These are phyloP conservation scores for Brassica hybrid DNA, from an alignment of 441 rosid genomes.

Conservation along the genomic window DNA sequence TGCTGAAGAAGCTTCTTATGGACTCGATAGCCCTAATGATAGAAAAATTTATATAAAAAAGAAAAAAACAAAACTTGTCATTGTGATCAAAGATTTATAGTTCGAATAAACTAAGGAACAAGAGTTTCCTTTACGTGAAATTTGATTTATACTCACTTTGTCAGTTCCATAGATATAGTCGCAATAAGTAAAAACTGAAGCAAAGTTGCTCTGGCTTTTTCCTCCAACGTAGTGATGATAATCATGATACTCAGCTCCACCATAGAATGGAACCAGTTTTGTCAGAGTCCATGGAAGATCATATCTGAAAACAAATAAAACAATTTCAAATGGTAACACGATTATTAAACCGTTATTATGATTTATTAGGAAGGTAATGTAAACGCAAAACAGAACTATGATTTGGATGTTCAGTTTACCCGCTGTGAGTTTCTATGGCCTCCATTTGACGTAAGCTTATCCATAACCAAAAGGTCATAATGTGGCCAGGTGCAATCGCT, in stretches of 20 bases:
- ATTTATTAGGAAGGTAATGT: too few species aligned
- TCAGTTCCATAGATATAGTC: conserved; percentile 82
- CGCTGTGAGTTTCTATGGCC: conserved; percentile 93
- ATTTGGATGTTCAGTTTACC: conserved; percentile 54
- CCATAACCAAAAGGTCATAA: conserved; percentile 90
- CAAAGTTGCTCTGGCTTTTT: conserved; percentile 85
- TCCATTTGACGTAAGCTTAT: conserved; percentile 82
- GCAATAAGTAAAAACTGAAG: conserved; percentile 86
- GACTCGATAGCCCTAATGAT: conserved; percentile 39
- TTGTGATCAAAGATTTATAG: not conserved
- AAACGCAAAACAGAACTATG: too few species aligned
- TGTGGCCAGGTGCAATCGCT: conserved; percentile 86
- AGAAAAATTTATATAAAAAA: too few species aligned
- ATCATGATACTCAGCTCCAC: conserved; percentile 84
- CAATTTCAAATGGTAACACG: not conserved
- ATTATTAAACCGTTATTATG: too few species aligned
- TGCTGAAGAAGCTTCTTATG: conserved; percentile 40
- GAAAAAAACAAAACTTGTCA: not conserved
- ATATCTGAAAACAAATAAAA: conserved; percentile 56
- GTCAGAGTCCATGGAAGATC: conserved; percentile 73
- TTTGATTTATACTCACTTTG: conserved; percentile 54
- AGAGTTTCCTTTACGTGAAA: not conserved
- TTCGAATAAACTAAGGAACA: too few species aligned
- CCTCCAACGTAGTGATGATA: conserved; percentile 87
- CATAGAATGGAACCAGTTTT: conserved; percentile 74